Conservation (phyloP, 495 filamentous ascomycete genomes). For the Penicillium turbatum region DNA sequence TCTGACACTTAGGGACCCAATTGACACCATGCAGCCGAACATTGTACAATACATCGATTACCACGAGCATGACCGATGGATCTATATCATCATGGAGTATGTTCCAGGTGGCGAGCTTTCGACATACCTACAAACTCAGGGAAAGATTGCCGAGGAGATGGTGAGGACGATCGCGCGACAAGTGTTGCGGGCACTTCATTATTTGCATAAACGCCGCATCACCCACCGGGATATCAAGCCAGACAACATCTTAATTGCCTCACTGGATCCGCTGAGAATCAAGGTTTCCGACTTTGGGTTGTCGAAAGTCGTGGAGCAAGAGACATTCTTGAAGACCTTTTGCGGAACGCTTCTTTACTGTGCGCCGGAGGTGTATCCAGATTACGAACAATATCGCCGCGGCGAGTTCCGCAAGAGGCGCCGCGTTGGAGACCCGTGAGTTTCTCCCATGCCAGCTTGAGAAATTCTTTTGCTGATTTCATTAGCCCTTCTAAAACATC, state of each 20-base stretch:
- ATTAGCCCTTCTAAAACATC: conserved; percentile 41
- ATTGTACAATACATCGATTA: conserved; percentile 88
- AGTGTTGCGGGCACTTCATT: conserved; percentile 75
- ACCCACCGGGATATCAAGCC: conserved; percentile 98
- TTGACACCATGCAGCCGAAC: conserved; percentile 55
- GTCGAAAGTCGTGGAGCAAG: conserved; percentile 84
- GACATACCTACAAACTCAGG: conserved; percentile 56
- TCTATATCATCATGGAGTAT: conserved; percentile 97
- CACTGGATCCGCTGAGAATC: conserved; percentile 65
- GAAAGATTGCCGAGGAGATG: conserved; percentile 60
- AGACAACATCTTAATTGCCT: conserved; percentile 87
- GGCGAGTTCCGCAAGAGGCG: conserved; percentile 49
- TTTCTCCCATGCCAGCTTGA: background rate
- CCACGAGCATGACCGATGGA: conserved; percentile 66
- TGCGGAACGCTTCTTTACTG: conserved; percentile 95
- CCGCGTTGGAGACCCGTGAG: conserved; percentile 47
- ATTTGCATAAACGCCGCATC: conserved; percentile 79
- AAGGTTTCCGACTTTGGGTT: conserved; percentile 96
- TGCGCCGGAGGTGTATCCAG: conserved; percentile 90
- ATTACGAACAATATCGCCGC: conserved; percentile 55
- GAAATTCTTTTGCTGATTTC: conserved; percentile 16
- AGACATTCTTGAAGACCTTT: conserved; percentile 92
- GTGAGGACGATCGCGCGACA: conserved; percentile 69
- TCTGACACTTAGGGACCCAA: background rate
- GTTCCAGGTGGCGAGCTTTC: conserved; percentile 83